A percentile compares a stretch with the other conserved stretches of the same genome.
phyloP scores from a whole-genome alignment of 1,284 basidiomycete species.

The Moniliophthora roreri region DNA sequence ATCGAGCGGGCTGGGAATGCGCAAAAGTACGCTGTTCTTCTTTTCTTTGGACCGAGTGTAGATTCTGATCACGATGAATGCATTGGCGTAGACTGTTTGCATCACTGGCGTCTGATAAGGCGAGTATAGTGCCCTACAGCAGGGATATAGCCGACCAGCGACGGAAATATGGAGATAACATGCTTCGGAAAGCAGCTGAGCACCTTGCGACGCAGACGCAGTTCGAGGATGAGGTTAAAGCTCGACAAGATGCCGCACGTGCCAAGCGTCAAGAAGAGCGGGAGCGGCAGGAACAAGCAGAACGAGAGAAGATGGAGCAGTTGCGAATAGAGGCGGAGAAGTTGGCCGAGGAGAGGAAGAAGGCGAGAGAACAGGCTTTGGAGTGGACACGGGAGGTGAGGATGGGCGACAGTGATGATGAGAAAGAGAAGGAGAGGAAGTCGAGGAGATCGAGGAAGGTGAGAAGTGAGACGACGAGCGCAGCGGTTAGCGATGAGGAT shows the following conservation, averaged over 20 bases:
- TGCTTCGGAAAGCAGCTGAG: conserved; percentile 79
- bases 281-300: conserved; percentile 55
- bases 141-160: conserved; percentile 87
- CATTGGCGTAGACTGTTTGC: conserved; percentile 67
- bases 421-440: conserved; percentile 64
- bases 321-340: conserved; percentile 63
- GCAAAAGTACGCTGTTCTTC: conserved; percentile 64
- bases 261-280: conserved; percentile 67
- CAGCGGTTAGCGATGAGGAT: conserved; percentile 49
- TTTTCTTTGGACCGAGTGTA: neutral
- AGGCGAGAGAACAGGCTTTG: conserved; percentile 77
- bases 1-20: conserved; percentile 86
- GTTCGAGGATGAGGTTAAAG: conserved; percentile 73
- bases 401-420: conserved; percentile 76
- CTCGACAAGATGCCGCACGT: conserved; percentile 73
- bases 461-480: conserved; percentile 40
- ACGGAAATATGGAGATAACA: conserved; percentile 82
- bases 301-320: conserved; percentile 59
- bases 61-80: neutral
- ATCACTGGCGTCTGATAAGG: conserved; percentile 74
- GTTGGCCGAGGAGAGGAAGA: conserved; percentile 70
- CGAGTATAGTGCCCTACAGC: conserved; percentile 77
- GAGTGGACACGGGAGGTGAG: conserved; percentile 70
- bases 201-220: conserved; percentile 73
- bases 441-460: conserved; percentile 41